Conservation (phyloP, 192 early-diverging fungal genomes). For the Phycomyces blakesleeanus region DNA sequence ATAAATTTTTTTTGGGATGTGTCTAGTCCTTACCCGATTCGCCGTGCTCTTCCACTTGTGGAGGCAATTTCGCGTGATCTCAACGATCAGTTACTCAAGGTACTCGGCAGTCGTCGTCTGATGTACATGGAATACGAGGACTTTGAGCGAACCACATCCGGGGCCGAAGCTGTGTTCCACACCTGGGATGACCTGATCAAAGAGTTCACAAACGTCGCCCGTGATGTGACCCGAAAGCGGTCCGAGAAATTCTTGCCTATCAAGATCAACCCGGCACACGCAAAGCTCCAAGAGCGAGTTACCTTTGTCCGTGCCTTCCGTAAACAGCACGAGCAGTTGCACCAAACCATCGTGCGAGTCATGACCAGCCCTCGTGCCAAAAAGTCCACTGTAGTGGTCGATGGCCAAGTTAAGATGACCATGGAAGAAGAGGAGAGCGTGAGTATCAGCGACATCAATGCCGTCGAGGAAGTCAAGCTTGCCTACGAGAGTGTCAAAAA, state of each 20-base stretch:
- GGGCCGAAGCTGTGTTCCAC: slow-evolving; percentile 83
- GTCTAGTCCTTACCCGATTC: slow-evolving; percentile 75
- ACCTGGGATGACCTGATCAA: slow-evolving; percentile 95
- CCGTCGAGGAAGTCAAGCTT: slow-evolving; percentile 81
- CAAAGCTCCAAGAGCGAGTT: slow-evolving; percentile 90
- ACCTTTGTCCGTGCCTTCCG: slow-evolving; percentile 88
- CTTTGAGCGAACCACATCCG: slow-evolving; percentile 82
- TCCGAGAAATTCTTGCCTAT: slow-evolving; percentile 93
- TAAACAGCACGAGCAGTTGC: slow-evolving; percentile 96
- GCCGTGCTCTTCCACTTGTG: slow-evolving; percentile 87
- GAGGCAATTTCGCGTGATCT: slow-evolving; percentile 95
- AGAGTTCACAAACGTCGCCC: slow-evolving; percentile 92
- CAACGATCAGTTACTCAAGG: slow-evolving; percentile 85
- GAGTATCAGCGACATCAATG: slow-evolving; percentile 62
- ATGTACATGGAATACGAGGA: slow-evolving; percentile 93
- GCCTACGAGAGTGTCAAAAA: slow-evolving; percentile 92
- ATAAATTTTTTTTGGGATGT: neutral
- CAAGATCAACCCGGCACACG: slow-evolving; percentile 90
- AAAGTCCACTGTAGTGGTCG: slow-evolving; percentile 35
- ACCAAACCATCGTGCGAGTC: slow-evolving; percentile 91
- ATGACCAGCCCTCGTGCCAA: slow-evolving; percentile 60
- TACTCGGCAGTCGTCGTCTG: slow-evolving; percentile 81
- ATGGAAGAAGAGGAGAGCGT: slow-evolving; percentile 48
- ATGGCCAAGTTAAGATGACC: slow-evolving; percentile 29
- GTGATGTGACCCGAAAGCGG: slow-evolving; percentile 88